phyloP scores from a whole-genome alignment of 441 rosid genomes.

The Geranium incanum region DNA sequence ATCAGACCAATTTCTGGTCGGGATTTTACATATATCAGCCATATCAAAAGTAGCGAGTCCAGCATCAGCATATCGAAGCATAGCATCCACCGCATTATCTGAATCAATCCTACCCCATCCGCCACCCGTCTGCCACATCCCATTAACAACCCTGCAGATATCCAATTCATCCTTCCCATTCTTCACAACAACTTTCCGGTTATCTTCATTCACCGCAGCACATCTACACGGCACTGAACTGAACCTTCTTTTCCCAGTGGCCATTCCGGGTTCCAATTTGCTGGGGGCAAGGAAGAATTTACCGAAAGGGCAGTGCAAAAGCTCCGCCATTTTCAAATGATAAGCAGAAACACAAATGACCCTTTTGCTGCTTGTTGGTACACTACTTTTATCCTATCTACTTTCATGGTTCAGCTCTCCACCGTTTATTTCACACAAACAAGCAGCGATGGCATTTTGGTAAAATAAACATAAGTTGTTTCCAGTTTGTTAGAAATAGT shows the following conservation, averaged over 20 bases:
- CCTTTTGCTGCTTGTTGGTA: neutral
- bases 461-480: neutral
- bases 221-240: slow-evolving; percentile 26
- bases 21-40: slow-evolving; percentile 52
- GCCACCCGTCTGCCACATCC: slow-evolving; percentile 75
- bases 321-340: slow-evolving; percentile 30
- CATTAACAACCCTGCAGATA: slow-evolving; percentile 50
- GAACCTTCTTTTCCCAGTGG: slow-evolving; percentile 18
- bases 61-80: slow-evolving; percentile 52
- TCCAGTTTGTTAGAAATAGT: neutral
- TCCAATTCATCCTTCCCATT: slow-evolving; percentile 50
- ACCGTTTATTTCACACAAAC: slow-evolving; percentile 15
- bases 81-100: slow-evolving; percentile 40
- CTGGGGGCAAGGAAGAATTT: slow-evolving; percentile 27
- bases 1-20: neutral
- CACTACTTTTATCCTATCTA: slow-evolving; percentile 7
- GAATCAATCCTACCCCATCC: slow-evolving; percentile 78
- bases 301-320: slow-evolving; percentile 25
- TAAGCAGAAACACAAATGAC: neutral
- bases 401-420: slow-evolving; percentile 16
- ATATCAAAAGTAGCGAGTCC: slow-evolving; percentile 48
- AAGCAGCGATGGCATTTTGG: neutral
- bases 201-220: slow-evolving; percentile 28
- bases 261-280: slow-evolving; percentile 21
- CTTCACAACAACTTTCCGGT: slow-evolving; percentile 32